Evolutionary conservation across 2,329 filamentous ascomycete species (phyloP).

Genomic region (Fusarium sp.): DNA sequence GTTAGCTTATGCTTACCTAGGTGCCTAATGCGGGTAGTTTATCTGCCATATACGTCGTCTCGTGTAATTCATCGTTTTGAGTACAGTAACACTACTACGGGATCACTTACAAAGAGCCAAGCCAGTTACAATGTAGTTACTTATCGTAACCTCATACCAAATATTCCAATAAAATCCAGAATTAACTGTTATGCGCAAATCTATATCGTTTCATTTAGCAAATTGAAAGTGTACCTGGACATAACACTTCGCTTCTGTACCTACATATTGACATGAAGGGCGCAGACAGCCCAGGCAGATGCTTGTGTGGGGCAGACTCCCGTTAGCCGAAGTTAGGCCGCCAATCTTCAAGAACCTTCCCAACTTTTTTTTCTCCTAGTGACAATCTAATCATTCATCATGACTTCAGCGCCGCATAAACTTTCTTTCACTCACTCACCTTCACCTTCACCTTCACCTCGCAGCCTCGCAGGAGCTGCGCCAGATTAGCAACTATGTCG

Average conservation of each 20-base stretch:
- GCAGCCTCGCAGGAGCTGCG: constrained; percentile 14
- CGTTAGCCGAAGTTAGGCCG: constrained; percentile 46
- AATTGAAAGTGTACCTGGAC: neutral
- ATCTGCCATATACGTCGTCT: constrained; percentile 4
- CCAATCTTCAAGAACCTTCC: constrained; percentile 11
- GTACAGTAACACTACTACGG: neutral
- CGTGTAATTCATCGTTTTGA: neutral
- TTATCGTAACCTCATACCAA: neutral
- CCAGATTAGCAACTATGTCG: constrained; percentile 52
- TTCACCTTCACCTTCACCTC: constrained; percentile 12
- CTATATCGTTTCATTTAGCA: neutral
- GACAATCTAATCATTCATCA: constrained; percentile 25
- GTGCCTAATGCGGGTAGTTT: neutral
- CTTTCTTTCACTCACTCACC: constrained; percentile 20
- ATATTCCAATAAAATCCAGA: too few species aligned
- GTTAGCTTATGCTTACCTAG: neutral
- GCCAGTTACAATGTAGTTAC: neutral
- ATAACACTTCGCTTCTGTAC: neutral
- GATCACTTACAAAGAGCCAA: neutral
- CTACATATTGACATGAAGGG: constrained; percentile 21
- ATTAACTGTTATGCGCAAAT: neutral
- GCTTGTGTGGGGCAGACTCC: constrained; percentile 2
- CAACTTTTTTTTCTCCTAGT: constrained; percentile 25
- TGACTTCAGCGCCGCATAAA: constrained; percentile 21
- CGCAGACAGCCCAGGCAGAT: neutral